A percentile compares a stretch with the other conserved stretches of the same genome.
Conservation (phyloP, 805 yeast species). For the Metschnikowia baotianmanensis region DNA sequence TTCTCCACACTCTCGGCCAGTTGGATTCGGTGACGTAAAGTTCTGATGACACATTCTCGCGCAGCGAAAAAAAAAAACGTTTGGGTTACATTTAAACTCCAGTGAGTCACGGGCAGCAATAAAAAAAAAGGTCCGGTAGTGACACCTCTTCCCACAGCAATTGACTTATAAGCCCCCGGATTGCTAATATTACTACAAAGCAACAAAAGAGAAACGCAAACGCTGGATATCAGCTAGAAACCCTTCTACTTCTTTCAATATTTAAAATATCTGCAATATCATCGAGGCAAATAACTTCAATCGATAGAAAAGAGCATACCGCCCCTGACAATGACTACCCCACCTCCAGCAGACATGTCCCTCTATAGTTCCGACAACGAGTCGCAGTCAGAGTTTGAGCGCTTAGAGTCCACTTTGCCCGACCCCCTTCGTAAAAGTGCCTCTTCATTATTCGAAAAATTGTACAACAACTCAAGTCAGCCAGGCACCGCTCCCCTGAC, state of each 20-base stretch:
- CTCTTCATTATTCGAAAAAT: constrained; percentile 36
- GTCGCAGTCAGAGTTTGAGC: constrained; percentile 36
- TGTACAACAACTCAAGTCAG: constrained; percentile 21
- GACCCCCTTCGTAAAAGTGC: constrained; percentile 38
- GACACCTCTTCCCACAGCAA: too few relatives aligned
- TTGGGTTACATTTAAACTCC: neutral
- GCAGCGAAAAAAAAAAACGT: neutral
- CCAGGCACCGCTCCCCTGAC: constrained; percentile 22
- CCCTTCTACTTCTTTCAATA: too few relatives aligned
- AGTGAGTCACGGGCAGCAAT: too few relatives aligned
- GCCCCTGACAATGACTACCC: neutral
- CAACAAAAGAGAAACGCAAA: too few relatives aligned
- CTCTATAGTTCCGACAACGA: constrained; percentile 20
- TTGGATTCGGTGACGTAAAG: neutral
- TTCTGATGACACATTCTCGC: neutral
- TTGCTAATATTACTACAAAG: too few relatives aligned
- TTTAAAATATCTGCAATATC: too few relatives aligned
- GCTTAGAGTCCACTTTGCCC: constrained; percentile 43
- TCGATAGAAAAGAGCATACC: too few relatives aligned
- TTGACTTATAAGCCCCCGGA: too few relatives aligned
- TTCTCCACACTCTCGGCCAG: neutral
- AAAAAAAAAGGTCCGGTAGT: too few relatives aligned
- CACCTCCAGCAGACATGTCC: neutral
- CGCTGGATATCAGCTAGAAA: too few relatives aligned
- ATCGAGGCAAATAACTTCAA: too few relatives aligned